A percentile compares a stretch with the other conserved stretches of the same genome.
Evolutionary conservation across 257 asterid species (phyloP).

Genomic region (Jasminum sambac): DNA sequence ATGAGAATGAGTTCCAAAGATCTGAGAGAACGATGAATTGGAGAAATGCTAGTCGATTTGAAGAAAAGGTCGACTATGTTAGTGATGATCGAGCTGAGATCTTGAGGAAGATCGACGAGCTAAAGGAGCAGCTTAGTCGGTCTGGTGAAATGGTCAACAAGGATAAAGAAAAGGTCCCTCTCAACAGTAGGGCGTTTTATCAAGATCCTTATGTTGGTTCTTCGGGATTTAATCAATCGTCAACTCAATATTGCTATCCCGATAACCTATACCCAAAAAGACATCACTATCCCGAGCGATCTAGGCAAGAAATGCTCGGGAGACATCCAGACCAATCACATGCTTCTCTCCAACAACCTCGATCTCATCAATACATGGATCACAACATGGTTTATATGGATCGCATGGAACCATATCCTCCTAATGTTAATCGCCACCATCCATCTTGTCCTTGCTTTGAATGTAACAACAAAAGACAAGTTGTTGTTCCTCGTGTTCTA

Average conservation of each 20-base stretch:
- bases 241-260: constrained; percentile 28
- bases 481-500: constrained; percentile 26
- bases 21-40: constrained; percentile 22
- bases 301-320: constrained; percentile 42
- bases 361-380: constrained; percentile 41
- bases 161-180: constrained; percentile 52
- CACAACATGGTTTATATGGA: constrained; percentile 41
- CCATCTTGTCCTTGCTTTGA: constrained; percentile 75
- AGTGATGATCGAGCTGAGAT: constrained; percentile 63
- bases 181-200: constrained; percentile 38
- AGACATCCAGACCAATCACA: constrained; percentile 40
- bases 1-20: constrained; percentile 26
- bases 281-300: constrained; percentile 36
- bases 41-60: constrained; percentile 31
- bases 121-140: constrained; percentile 52
- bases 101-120: constrained; percentile 68
- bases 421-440: constrained; percentile 48
- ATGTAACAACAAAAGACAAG: constrained; percentile 48
- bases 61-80: constrained; percentile 31
- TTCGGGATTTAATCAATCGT: neutral
- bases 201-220: constrained; percentile 47
- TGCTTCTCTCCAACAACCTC: constrained; percentile 35
- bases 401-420: constrained; percentile 41
- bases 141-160: constrained; percentile 49
- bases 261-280: constrained; percentile 13